Evolutionary conservation across 106 monocot species (phyloP).

Genomic region (Apostasia ramifera): DNA sequence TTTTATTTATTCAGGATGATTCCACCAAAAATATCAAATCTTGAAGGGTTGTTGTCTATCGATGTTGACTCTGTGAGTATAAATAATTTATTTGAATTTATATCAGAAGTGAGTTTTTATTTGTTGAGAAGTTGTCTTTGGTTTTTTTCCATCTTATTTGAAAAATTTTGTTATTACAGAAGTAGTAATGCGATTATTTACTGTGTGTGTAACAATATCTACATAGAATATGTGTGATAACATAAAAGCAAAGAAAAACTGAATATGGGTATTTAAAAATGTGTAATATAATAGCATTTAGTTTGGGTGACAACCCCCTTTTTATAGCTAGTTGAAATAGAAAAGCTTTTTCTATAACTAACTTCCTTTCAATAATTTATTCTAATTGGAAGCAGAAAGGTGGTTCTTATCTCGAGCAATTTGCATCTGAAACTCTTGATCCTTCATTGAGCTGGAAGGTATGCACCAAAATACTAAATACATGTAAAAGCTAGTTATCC

Average conservation of each 20-base stretch:
- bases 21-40: slow-evolving; percentile 22
- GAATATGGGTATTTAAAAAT: background rate
- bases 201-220: background rate
- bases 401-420: slow-evolving; percentile 48
- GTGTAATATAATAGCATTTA: background rate
- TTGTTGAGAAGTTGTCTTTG: background rate
- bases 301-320: background rate
- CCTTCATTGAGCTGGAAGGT: slow-evolving; percentile 81
- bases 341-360: background rate
- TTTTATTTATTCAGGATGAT: slow-evolving; percentile 34
- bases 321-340: background rate
- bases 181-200: no score
- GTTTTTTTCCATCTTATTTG: background rate
- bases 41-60: slow-evolving; percentile 35
- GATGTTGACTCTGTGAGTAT: slow-evolving; percentile 41
- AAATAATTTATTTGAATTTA: background rate
- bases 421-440: slow-evolving; percentile 37
- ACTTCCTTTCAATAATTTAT: background rate
- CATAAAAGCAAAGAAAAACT: background rate
- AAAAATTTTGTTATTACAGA: no score
- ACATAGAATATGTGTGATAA: background rate
- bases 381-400: slow-evolving; percentile 25
- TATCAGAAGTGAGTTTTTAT: background rate
- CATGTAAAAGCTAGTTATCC: background rate
- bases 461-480: background rate